Evolutionary conservation across 768 basidiomycete genomes (phyloP).

Genomic region (Cantharellus anzutake): DNA sequence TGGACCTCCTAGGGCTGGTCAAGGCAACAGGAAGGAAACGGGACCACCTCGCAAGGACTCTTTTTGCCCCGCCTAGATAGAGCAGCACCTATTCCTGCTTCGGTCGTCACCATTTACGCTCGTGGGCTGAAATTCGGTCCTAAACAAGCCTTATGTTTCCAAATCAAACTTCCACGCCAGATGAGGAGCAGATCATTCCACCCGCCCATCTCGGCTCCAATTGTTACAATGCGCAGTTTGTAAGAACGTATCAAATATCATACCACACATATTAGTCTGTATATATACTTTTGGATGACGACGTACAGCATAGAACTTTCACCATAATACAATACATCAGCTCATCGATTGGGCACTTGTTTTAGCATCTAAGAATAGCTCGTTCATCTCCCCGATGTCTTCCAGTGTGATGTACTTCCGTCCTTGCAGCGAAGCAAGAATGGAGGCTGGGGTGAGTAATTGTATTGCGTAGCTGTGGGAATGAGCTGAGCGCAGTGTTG

Average conservation of each 20-base stretch:
- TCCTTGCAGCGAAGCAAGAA: conserved; percentile 60
- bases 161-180: too few species aligned
- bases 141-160: too few species aligned
- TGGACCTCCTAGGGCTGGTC: conserved; percentile 63
- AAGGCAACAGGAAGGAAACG: conserved; percentile 62
- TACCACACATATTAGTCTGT: too few species aligned
- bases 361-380: conserved; percentile 90
- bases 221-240: too few species aligned
- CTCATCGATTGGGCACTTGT: conserved; percentile 18
- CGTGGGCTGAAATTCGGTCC: too few species aligned
- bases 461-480: conserved; percentile 66
- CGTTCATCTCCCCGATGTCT: conserved; percentile 85
- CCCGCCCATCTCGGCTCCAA: too few species aligned
- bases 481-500: neutral
- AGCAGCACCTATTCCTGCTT: too few species aligned
- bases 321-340: neutral
- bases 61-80: conserved; percentile 27
- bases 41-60: conserved; percentile 53
- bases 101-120: too few species aligned
- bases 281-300: too few species aligned
- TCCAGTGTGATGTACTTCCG: conserved; percentile 67
- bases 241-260: too few species aligned
- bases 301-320: too few species aligned
- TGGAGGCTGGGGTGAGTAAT: conserved; percentile 76
- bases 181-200: too few species aligned